Conservation (phyloP, 257 asterid species). For the Coffea canephora region DNA sequence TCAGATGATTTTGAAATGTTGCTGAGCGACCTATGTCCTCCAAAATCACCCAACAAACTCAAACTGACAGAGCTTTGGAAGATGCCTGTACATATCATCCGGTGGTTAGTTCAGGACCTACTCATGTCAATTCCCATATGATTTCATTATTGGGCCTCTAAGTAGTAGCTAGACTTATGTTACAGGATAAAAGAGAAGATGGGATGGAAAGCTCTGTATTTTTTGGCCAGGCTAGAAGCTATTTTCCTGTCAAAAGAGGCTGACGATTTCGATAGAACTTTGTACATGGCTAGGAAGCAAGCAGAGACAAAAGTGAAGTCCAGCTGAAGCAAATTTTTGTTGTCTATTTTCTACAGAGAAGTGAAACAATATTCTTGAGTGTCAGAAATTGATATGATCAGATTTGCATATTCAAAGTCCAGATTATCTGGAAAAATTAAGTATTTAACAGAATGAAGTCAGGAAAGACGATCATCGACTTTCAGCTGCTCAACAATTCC, state of each 20-base stretch:
- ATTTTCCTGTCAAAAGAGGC: conserved; percentile 4
- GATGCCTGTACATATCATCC: conserved; percentile 48
- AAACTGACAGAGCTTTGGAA: conserved; percentile 47
- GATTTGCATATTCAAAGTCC: too few species aligned
- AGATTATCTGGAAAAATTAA: too few species aligned
- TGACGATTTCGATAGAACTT: not conserved
- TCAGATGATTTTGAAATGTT: conserved; percentile 50
- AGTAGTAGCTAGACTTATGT: not conserved
- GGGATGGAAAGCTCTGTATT: conserved; percentile 5
- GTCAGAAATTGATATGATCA: too few species aligned
- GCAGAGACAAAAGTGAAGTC: not conserved
- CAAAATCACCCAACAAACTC: conserved; percentile 45
- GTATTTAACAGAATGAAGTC: too few species aligned
- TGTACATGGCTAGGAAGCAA: not conserved
- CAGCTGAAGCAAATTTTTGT: not conserved
- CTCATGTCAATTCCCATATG: not conserved
- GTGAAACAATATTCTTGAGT: too few species aligned
- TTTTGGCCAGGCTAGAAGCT: conserved; percentile 8
- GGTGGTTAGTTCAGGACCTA: conserved; percentile 3
- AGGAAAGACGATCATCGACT: too few species aligned
- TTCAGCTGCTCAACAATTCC: too few species aligned
- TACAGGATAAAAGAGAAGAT: conserved; percentile 3
- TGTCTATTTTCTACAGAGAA: too few species aligned
- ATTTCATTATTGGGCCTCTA: not conserved
- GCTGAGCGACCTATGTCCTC: conserved; percentile 43